Evolutionary conservation across 768 basidiomycete genomes (phyloP).

Genomic region (Artomyces pyxidatus): DNA sequence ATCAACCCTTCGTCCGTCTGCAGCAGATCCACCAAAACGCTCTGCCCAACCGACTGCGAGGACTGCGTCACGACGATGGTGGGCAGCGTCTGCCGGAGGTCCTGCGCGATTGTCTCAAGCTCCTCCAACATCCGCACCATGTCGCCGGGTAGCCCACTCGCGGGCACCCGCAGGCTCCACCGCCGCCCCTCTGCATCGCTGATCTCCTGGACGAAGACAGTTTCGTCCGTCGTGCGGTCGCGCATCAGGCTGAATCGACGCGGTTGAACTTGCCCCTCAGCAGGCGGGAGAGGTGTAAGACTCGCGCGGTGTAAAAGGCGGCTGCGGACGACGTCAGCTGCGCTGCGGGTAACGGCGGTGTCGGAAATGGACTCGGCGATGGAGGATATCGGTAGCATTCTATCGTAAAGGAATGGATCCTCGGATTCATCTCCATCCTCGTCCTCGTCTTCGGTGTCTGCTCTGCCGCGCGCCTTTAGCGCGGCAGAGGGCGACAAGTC

Average conservation of each 20-base stretch:
- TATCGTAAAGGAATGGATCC: slow-evolving; percentile 13
- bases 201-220: slow-evolving; percentile 13
- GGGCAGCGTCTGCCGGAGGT: slow-evolving; percentile 10
- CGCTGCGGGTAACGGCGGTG: background rate
- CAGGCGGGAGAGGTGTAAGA: slow-evolving; percentile 8
- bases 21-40: background rate
- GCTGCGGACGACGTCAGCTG: background rate
- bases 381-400: background rate
- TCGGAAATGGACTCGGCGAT: background rate
- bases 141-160: slow-evolving; percentile 12
- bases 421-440: slow-evolving; percentile 4
- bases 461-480: background rate
- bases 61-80: slow-evolving; percentile 14
- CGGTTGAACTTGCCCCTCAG: background rate
- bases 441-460: background rate
- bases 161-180: slow-evolving; percentile 15
- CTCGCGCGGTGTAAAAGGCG: slow-evolving; percentile 8
- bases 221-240: slow-evolving; percentile 8
- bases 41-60: slow-evolving; percentile 4
- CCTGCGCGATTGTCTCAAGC: slow-evolving; percentile 11
- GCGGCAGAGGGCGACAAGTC: background rate
- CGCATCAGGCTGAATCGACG: slow-evolving; percentile 12
- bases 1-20: background rate
- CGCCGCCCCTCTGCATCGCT: slow-evolving; percentile 12
- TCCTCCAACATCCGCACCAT: slow-evolving; percentile 16